These are phyloP conservation scores for Eucalyptus coolabah DNA, from an alignment of 345 rosid species.

Conservation along the genomic window DNA sequence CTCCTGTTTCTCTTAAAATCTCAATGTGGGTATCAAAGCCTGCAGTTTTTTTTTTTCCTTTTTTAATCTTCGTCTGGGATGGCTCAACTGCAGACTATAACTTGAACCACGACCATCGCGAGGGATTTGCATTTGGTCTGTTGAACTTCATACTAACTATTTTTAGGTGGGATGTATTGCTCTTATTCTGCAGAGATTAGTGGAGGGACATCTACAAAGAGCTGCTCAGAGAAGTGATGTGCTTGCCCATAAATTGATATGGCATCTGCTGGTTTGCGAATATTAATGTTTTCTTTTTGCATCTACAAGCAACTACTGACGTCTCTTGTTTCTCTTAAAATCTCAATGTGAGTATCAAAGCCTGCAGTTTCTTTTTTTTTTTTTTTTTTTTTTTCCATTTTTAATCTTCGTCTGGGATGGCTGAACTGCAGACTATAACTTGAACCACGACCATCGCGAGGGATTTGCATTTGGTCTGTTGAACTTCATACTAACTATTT, in stretches of 20 bases:
- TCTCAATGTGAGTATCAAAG: not conserved
- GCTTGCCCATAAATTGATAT: constrained; percentile 93
- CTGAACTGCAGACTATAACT: not conserved
- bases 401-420: not conserved
- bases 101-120: not conserved
- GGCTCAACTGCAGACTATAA: not conserved
- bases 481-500: not conserved
- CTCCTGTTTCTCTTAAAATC: not conserved
- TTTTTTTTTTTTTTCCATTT: no score
- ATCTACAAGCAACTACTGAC: not conserved
- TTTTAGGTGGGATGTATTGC: not conserved
- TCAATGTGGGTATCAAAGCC: not conserved
- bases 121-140: not conserved
- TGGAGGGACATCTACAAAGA: constrained; percentile 62
- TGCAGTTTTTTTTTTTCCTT: not conserved
- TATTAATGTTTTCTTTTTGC: not conserved
- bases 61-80: not conserved
- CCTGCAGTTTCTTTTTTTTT: not conserved
- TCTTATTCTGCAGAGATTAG: constrained; percentile 53
- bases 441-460: not conserved
- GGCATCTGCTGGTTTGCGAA: constrained; percentile 82
- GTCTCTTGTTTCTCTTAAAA: not conserved
- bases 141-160: not conserved
- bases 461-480: not conserved
- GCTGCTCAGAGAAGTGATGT: constrained; percentile 81